Conservation (phyloP, 2,329 filamentous ascomycete genomes). For the Metarhizium guizhouense region DNA sequence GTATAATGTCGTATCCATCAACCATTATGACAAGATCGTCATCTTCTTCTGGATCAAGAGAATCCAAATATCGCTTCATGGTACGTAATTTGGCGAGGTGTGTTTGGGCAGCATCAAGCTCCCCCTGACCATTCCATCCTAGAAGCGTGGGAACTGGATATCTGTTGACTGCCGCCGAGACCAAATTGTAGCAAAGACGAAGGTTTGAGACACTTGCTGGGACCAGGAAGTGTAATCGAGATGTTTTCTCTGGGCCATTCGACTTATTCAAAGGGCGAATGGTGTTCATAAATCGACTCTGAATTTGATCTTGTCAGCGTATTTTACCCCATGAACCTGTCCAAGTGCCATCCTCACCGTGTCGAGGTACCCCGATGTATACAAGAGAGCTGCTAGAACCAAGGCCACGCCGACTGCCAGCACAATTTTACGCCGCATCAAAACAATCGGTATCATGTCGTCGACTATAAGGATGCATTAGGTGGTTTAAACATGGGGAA, state of each 20-base stretch:
- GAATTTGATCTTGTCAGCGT: neutral
- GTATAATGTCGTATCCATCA: conserved; percentile 55
- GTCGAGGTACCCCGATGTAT: neutral
- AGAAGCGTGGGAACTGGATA: conserved; percentile 29
- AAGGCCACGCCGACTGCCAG: conserved; percentile 2
- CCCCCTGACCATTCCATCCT: conserved; percentile 27
- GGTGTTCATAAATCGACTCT: neutral
- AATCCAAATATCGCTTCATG: conserved; percentile 25
- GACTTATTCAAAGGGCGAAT: neutral
- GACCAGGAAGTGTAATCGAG: conserved; percentile 28
- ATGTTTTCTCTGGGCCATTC: conserved; percentile 12
- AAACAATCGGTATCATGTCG: neutral
- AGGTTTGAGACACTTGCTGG: conserved; percentile 27
- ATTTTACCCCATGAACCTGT: neutral
- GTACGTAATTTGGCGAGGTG: conserved; percentile 31
- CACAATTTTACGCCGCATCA: conserved; percentile 1
- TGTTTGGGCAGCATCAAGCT: conserved; percentile 24
- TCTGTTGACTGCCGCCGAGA: conserved; percentile 27
- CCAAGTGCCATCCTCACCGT: neutral
- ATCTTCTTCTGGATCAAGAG: conserved; percentile 22
- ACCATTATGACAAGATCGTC: conserved; percentile 55
- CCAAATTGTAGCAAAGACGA: conserved; percentile 28
- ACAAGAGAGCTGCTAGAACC: neutral
- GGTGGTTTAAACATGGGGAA: neutral
- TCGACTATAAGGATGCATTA: neutral